Conservation (phyloP, 768 basidiomycete species). For the Epithele typhae region DNA sequence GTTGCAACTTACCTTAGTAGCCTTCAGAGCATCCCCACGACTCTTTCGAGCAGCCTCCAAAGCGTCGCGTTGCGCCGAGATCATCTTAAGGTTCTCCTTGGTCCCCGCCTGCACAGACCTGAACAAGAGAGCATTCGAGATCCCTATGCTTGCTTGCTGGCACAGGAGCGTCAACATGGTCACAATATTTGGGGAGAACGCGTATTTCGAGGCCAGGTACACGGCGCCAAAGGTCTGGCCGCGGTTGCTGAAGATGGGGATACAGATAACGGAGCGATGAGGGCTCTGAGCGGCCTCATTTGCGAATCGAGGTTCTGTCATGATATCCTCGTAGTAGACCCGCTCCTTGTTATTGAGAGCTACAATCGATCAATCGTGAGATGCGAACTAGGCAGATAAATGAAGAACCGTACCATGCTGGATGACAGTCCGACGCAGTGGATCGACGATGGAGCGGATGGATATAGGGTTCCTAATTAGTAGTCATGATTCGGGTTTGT, state of each 20-base stretch:
- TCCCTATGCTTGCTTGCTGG: conserved; percentile 73
- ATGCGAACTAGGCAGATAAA: neutral
- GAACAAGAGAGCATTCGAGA: conserved; percentile 71
- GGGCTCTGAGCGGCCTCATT: conserved; percentile 60
- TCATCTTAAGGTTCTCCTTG: conserved; percentile 72
- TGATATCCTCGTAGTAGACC: conserved; percentile 56
- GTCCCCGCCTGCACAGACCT: conserved; percentile 72
- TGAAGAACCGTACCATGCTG: conserved; percentile 48
- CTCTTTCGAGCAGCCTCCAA: conserved; percentile 66
- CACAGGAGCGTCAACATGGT: conserved; percentile 61
- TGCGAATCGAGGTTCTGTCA: conserved; percentile 62
- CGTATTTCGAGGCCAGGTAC: conserved; percentile 61
- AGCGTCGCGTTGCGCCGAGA: conserved; percentile 64
- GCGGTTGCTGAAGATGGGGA: conserved; percentile 71
- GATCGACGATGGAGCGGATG: conserved; percentile 53
- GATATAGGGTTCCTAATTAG: conserved; percentile 61
- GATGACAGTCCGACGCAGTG: conserved; percentile 63
- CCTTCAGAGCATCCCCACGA: conserved; percentile 68
- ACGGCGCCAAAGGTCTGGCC: conserved; percentile 72
- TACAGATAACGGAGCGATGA: conserved; percentile 59
- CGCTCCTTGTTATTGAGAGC: conserved; percentile 65
- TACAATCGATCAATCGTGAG: conserved; percentile 20
- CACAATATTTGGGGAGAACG: conserved; percentile 57
- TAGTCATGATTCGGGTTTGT: neutral
- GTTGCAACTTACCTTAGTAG: conserved; percentile 48